phyloP scores from a whole-genome alignment of 192 early-diverging fungal genomes.

The Podila epicladia region DNA sequence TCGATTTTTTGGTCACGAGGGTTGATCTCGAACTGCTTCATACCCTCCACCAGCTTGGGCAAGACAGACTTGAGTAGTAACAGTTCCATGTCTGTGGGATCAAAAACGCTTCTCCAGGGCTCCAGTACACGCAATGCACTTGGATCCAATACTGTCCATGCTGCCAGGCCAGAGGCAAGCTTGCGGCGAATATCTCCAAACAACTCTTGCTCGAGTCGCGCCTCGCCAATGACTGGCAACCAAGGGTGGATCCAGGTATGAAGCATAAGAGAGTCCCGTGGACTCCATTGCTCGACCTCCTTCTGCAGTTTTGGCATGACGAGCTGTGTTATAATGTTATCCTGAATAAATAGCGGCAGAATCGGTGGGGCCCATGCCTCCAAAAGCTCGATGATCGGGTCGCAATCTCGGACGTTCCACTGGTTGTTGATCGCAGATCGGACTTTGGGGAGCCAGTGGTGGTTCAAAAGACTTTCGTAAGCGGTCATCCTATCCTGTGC shows the following conservation, averaged over 20 bases:
- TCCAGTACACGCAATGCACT: constrained; percentile 57
- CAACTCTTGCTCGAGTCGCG: constrained; percentile 57
- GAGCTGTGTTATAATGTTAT: constrained; percentile 82
- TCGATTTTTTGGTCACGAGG: constrained; percentile 75
- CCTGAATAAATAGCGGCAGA: constrained; percentile 75
- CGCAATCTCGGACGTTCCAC: constrained; percentile 75
- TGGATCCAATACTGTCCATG: constrained; percentile 74
- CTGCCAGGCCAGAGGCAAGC: constrained; percentile 59
- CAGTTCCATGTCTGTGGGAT: constrained; percentile 62
- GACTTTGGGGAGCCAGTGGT: constrained; percentile 80
- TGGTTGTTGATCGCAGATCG: constrained; percentile 82
- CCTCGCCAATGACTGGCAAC: constrained; percentile 71
- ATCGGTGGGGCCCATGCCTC: constrained; percentile 74
- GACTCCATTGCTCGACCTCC: constrained; percentile 73
- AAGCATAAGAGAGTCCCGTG: constrained; percentile 63
- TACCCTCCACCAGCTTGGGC: constrained; percentile 71
- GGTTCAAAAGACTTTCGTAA: constrained; percentile 81
- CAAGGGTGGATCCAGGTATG: constrained; percentile 88
- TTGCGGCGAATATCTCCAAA: constrained; percentile 70
- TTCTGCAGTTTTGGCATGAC: constrained; percentile 79
- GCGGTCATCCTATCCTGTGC: constrained; percentile 66
- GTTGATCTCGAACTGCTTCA: constrained; percentile 74
- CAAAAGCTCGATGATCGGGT: constrained; percentile 71
- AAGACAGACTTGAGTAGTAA: constrained; percentile 71
- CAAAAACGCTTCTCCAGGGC: constrained; percentile 78